Base-by-base conservation (phyloP, 768 basidiomycete genomes). In the Amyloporia xantha region DNA sequence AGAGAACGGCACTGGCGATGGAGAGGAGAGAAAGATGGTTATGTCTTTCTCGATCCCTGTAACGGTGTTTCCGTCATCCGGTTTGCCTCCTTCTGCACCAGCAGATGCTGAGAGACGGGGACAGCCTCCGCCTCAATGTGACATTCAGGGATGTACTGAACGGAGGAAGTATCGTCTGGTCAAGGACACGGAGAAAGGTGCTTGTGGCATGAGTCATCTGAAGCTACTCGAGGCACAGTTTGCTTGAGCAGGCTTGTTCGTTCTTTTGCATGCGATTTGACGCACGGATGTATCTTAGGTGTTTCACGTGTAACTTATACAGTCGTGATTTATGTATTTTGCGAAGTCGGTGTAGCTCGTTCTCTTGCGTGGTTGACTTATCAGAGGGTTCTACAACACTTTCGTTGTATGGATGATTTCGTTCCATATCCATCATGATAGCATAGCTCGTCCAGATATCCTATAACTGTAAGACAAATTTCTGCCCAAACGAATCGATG, bases 181-280 rank as follows among this genome's bases (percentile, higher is more conserved):
- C 19, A 75, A 67, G 47, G 77, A 86, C 54, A 83, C 76, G 73
- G 68, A 72, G 17, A 69, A 65, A 46, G 84, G 82, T 2, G 82
- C 81, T 2, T 89, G 86, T 60, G 84, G 82, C 13, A 77, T 86
- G 61, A 63, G 59, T 1, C 85, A 87, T 66, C 66, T 88, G 57
- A 81, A 78, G 53, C 45, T 72, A 10, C 60, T 87, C 37, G 78
- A 83, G 52, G 64, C 49, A 13, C 55, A 59, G 45, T 25, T 48
- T 2, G 56, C 45, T 28, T 71, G 45, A 55, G 10, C 6, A 12
- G 19, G n/a, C n/a, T n/a, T n/a, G n/a, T n/a, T n/a, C n/a, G n/a
- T n/a, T n/a, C n/a, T n/a, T n/a, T n/a, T n/a, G n/a, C n/a, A n/a
- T n/a, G n/a, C n/a, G n/a, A n/a, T n/a, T n/a, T n/a, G n/a, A n/a